Conservation (phyloP, 2,329 filamentous ascomycete genomes). For the Neofusicoccum umdonicola region DNA sequence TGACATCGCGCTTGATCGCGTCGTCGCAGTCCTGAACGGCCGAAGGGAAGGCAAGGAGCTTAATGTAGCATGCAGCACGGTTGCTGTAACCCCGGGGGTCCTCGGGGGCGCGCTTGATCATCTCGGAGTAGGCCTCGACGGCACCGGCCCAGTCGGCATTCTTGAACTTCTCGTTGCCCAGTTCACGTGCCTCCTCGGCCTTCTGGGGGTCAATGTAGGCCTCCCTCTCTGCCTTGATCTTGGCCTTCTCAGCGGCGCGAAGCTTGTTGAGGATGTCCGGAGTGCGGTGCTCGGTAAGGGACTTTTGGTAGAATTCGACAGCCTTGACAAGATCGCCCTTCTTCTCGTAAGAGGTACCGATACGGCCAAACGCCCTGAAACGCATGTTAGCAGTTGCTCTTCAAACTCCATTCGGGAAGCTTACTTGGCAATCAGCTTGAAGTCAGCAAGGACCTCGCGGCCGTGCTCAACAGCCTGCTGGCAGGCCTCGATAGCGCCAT, state of each 20-base stretch:
- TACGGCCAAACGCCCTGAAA: constrained; percentile 76
- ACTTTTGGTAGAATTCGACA: constrained; percentile 87
- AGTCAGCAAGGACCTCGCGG: constrained; percentile 85
- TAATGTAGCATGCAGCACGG: constrained; percentile 93
- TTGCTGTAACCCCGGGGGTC: constrained; percentile 96
- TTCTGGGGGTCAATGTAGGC: constrained; percentile 88
- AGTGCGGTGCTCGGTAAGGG: constrained; percentile 93
- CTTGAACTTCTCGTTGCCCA: constrained; percentile 97
- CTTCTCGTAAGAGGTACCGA: constrained; percentile 92
- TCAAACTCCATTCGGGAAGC: constrained; percentile 19
- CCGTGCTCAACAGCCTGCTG: constrained; percentile 87
- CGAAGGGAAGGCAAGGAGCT: constrained; percentile 91
- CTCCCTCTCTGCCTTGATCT: constrained; percentile 70
- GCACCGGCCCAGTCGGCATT: constrained; percentile 92
- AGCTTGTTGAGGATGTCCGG: constrained; percentile 93
- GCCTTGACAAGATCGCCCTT: constrained; percentile 75
- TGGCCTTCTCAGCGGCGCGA: constrained; percentile 81
- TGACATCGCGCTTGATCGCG: constrained; percentile 85
- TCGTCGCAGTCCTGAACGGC: constrained; percentile 89
- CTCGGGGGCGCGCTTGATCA: constrained; percentile 91
- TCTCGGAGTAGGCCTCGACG: constrained; percentile 90
- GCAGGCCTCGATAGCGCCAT: constrained; percentile 82
- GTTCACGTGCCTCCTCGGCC: constrained; percentile 91
- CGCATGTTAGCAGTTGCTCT: constrained; percentile 19
- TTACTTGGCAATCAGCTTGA: constrained; percentile 94